A percentile compares a stretch with the other conserved stretches of the same genome.
These are phyloP conservation scores for Xylaria sp. DNA, from an alignment of 2,329 filamentous ascomycete species.

Conservation along the genomic window DNA sequence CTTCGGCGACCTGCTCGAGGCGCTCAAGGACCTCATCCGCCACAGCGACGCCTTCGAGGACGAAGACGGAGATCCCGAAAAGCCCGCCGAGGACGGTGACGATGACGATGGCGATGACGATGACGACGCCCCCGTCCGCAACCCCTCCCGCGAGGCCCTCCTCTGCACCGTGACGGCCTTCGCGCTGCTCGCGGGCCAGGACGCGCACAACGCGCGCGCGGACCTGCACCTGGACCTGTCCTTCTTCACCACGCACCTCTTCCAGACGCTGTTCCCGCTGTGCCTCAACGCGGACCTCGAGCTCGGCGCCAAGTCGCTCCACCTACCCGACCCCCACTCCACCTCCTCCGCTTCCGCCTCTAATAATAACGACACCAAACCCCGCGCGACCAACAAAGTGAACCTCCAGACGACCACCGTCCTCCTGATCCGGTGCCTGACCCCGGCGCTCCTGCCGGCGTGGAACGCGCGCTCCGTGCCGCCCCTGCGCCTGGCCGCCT, in stretches of 20 bases:
- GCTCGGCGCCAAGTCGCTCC: constrained; percentile 71
- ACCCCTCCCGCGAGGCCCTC: constrained; percentile 82
- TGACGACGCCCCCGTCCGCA: constrained; percentile 57
- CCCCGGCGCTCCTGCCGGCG: constrained; percentile 76
- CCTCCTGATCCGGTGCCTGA: constrained; percentile 83
- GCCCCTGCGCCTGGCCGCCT: constrained; percentile 84
- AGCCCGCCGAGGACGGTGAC: constrained; percentile 43
- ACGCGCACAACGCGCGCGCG: constrained; percentile 80
- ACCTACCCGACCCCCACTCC: constrained; percentile 67
- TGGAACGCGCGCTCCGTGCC: constrained; percentile 75
- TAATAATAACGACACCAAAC: constrained; percentile 46
- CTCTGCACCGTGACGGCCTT: constrained; percentile 97
- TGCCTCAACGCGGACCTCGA: constrained; percentile 86
- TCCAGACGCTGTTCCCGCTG: constrained; percentile 78
- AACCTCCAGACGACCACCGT: constrained; percentile 96
- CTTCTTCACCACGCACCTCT: constrained; percentile 94
- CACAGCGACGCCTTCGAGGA: constrained; percentile 65
- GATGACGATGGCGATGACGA: constrained; percentile 47
- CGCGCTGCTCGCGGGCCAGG: constrained; percentile 92
- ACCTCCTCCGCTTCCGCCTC: constrained; percentile 44
- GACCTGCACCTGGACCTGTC: constrained; percentile 86
- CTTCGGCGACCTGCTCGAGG: constrained; percentile 94
- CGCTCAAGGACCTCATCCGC: constrained; percentile 87
- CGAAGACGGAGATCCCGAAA: constrained; percentile 43
- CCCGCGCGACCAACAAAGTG: constrained; percentile 69